A percentile compares a stretch with the other conserved stretches of the same genome.
Evolutionary conservation across 2,329 filamentous ascomycete genomes (phyloP).

Genomic region (Botrytis hyacinthi): DNA sequence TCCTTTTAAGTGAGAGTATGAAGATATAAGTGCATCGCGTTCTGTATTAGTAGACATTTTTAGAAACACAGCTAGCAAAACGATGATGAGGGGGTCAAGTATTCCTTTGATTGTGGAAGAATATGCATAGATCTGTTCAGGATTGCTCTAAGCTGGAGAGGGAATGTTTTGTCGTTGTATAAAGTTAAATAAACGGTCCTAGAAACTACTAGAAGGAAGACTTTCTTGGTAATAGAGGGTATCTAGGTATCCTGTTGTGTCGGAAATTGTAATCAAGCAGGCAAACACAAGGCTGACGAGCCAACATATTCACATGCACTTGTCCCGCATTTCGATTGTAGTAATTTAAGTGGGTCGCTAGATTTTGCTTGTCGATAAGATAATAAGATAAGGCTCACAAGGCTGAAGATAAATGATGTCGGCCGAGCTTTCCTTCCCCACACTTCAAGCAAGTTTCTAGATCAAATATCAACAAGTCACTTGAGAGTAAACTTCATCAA

Average conservation of each 20-base stretch:
- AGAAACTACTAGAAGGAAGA: not conserved
- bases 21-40: constrained; percentile 47
- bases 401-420: constrained; percentile 4
- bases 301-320: not conserved
- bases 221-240: not conserved
- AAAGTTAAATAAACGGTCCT: not conserved
- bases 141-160: not conserved
- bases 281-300: constrained; percentile 6
- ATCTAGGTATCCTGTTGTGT: not conserved
- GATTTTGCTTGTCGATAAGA: not conserved
- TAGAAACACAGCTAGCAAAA: not conserved
- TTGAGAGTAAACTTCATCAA: constrained; percentile 4
- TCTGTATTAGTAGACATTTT: constrained; percentile 24
- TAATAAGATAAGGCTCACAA: constrained; percentile 11
- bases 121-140: not conserved
- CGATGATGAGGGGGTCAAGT: not conserved
- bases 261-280: constrained; percentile 4
- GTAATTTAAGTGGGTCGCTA: not conserved
- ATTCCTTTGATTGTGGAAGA: not conserved
- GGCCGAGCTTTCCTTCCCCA: constrained; percentile 11
- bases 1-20: constrained; percentile 53
- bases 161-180: not conserved
- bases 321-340: not conserved
- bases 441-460: constrained; percentile 15
- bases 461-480: not conserved